Evolutionary conservation across 108 stramenopile species (phyloP), one percentile per base, ranked within the genome.

Genomic region (Pseudonitzschia pungens): DNA sequence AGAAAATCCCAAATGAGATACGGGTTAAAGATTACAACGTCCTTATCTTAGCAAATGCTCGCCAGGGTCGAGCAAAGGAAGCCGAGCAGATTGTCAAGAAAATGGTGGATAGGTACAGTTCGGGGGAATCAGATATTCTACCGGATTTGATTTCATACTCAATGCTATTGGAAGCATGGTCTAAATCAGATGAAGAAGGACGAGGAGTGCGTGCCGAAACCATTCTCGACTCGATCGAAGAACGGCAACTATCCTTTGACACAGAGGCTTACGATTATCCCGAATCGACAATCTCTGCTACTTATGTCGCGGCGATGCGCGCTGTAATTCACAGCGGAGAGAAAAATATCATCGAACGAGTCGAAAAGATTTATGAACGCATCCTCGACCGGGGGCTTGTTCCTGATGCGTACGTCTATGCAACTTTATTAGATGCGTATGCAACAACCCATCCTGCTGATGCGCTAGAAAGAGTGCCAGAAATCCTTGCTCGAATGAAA

Each of bases 121-220:
- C 31, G 22, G 40, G 28, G 15, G 55, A 65, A 36, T 43, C 66
- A 16, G 29, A 48, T 28, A 10, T 45, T 42, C 56, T 42, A 40
- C 82, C 82, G 12, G 75, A 79, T 45, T 33, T 79, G 18, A 50
- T 67, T 43, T 73, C 75, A 29, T 83, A 79, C 66, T 64, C 75
- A 50, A 67, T 45, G 58, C 11, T 83, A 20, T 42, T 83, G 40
- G 85, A 89, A 72, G 87, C 91, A 28, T 86, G 83, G 84, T 79
- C 85, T 9, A 79, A 79, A 71, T 81, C 78, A 42, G 78, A 77
- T 20, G 84, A 88, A 60, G 48, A 68, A 18, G 79, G 78, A 10
- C 80, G 85, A 20, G 85, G 84, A 12, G 65, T 52, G 54, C 83
- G 91, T 29, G 88, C 88, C 2, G 84, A 86, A 66, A 57, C 66